Evolutionary conservation across 192 early-diverging fungal genomes (phyloP), one percentile per base, ranked within the genome.

Genomic region (Helicostylum pulchrum): DNA sequence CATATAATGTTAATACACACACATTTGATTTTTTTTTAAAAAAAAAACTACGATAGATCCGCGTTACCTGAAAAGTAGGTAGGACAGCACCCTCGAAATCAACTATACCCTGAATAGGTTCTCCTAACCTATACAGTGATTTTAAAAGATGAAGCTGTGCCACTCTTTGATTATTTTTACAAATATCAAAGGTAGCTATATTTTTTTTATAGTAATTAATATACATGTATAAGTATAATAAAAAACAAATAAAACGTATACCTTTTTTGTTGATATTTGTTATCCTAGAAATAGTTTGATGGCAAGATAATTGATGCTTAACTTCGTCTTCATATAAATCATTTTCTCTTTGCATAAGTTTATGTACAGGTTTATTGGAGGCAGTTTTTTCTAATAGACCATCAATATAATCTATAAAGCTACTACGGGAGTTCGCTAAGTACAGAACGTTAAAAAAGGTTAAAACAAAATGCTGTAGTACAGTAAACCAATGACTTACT

Each of bases 131-230:
- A 69, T 88, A 85, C 0, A 74, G 72, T 26, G 75, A 80, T 55
- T 88, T 81, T 54, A 78, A 71, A 30, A 94, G 66, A 20, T 76
- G 82, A 26, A 94, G 61, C 54, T 90, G 77, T 1, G 87, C 87
- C 2, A 94, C 88, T 19, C 84, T 77, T 34, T 88, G 89, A 49
- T 90, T 88, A 55, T 87, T 88, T 75, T 90, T 92, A 66, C 92
- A 90, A 45, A 94, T 90, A 65, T 94, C 90, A 69, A 86, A 92
- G 34, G 80, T 82, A 11, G 85, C 88, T 90, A 59, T n/a, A n/a
- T n/a, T 20, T 54, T 45, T 31, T 34, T 26, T 26, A 26, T 2
- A 26, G 26, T 26, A 26, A 26, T 26, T 26, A 26, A 26, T 26
- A 26, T 26, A n/a, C n/a, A 26, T 26, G 26, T 26, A 26, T 26